A percentile compares a stretch with the other conserved stretches of the same genome.
phyloP scores from a whole-genome alignment of 805 yeast genomes.

The Candida saitoana region DNA sequence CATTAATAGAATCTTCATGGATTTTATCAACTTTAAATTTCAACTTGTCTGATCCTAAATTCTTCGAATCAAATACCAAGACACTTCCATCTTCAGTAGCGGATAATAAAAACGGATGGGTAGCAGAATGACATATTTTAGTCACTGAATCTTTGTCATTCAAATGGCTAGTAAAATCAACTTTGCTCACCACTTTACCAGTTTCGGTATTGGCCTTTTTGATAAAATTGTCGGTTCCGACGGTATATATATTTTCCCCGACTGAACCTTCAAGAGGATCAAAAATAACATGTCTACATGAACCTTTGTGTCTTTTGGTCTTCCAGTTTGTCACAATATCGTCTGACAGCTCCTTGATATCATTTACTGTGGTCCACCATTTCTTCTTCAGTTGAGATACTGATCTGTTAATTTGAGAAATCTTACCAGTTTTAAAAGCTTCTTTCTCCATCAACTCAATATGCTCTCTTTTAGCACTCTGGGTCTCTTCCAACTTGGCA shows the following conservation, averaged over 20 bases:
- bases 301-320: conserved; percentile 85
- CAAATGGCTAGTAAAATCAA: conserved; percentile 20
- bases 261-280: conserved; percentile 43
- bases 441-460: conserved; percentile 18
- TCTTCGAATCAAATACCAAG: conserved; percentile 55
- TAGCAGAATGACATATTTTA: conserved; percentile 42
- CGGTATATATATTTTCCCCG: conserved; percentile 58
- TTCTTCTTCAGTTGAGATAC: conserved; percentile 34
- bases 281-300: conserved; percentile 71
- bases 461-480: conserved; percentile 19
- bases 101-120: conserved; percentile 48
- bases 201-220: conserved; percentile 68
- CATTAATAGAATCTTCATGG: conserved; percentile 77
- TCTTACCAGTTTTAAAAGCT: conserved; percentile 21
- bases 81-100: conserved; percentile 73
- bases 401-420: conserved; percentile 20
- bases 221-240: conserved; percentile 76
- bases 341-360: conserved; percentile 20
- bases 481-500: conserved; percentile 36
- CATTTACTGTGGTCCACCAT: conserved; percentile 44
- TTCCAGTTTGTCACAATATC: conserved; percentile 57
- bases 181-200: conserved; percentile 71
- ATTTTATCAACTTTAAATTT: conserved; percentile 48
- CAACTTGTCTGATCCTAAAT: conserved; percentile 36
- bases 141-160: conserved; percentile 33